Percentiles rank a stretch among this genome's conserved stretches.
Evolutionary conservation across 495 filamentous ascomycete species (phyloP).

Genomic region (Talaromyces stipitatus): DNA sequence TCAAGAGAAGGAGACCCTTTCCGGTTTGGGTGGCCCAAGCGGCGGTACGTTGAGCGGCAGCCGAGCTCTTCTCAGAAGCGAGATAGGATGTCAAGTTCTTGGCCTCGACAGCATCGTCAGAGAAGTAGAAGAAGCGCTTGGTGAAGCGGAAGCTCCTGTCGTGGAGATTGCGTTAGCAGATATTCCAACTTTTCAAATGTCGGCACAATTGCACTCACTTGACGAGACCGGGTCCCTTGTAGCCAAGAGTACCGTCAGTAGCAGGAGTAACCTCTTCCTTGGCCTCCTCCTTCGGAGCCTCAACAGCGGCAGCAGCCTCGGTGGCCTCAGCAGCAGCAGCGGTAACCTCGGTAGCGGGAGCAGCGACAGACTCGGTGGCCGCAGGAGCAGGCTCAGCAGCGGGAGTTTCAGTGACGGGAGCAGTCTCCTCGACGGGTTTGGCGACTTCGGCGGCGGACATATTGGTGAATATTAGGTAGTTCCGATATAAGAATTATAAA

Average conservation of each 20-base stretch:
- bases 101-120: constrained; percentile 66
- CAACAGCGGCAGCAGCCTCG: constrained; percentile 37
- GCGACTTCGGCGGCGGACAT: constrained; percentile 42
- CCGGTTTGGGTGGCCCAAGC: constrained; percentile 90
- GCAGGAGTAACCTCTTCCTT: constrained; percentile 47
- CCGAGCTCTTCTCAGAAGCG: constrained; percentile 70
- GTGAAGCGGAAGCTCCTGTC: constrained; percentile 55
- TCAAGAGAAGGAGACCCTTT: constrained; percentile 89
- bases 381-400: constrained; percentile 25
- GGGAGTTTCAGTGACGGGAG: constrained; percentile 29
- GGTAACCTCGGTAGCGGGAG: constrained; percentile 7
- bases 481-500: not conserved
- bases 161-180: not conserved
- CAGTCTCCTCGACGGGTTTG: constrained; percentile 43
- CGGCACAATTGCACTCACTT: constrained; percentile 59
- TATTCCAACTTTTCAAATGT: constrained; percentile 10
- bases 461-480: constrained; percentile 20
- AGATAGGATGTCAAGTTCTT: constrained; percentile 69
- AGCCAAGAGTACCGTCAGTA: constrained; percentile 65
- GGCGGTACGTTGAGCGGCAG: constrained; percentile 65
- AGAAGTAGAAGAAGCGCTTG: constrained; percentile 92
- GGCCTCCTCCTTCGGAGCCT: constrained; percentile 35
- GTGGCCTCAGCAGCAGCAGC: constrained; percentile 37
- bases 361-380: constrained; percentile 22
- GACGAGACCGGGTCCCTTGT: constrained; percentile 84